Conservation (phyloP, 768 basidiomycete species). For the Asterophora lycoperdoides region DNA sequence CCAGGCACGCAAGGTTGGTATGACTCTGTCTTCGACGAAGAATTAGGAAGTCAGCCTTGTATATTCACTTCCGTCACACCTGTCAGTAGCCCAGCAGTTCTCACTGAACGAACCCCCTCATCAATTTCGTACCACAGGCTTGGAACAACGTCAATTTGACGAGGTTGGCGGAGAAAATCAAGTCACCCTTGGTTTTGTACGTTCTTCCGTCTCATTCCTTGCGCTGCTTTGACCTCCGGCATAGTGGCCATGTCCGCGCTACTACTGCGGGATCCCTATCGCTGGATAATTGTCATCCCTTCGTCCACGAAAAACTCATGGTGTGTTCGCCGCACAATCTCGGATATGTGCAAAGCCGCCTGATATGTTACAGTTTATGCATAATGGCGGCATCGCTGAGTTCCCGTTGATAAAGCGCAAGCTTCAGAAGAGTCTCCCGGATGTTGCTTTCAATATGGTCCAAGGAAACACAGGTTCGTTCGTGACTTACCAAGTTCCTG, state of each 20-base stretch:
- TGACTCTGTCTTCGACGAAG: slow-evolving; percentile 79
- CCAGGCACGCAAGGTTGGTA: slow-evolving; percentile 74
- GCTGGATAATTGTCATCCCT: slow-evolving; percentile 94
- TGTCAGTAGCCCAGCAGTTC: slow-evolving; percentile 37
- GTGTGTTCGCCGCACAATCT: slow-evolving; percentile 36
- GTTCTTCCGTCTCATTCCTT: slow-evolving; percentile 21
- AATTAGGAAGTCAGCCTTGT: slow-evolving; percentile 83
- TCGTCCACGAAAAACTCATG: slow-evolving; percentile 89
- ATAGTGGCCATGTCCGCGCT: slow-evolving; percentile 86
- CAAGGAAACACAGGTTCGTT: slow-evolving; percentile 85
- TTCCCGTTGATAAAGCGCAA: slow-evolving; percentile 78
- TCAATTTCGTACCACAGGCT: slow-evolving; percentile 45
- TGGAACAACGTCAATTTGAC: slow-evolving; percentile 96
- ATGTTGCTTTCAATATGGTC: slow-evolving; percentile 82
- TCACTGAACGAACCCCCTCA: not conserved
- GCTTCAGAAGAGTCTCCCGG: slow-evolving; percentile 70
- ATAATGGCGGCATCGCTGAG: slow-evolving; percentile 90
- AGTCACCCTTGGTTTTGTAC: slow-evolving; percentile 92
- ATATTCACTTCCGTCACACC: slow-evolving; percentile 96
- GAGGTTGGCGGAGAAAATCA: slow-evolving; percentile 96
- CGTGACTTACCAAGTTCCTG: not conserved
- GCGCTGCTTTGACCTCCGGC: not conserved
- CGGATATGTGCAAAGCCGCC: slow-evolving; percentile 1
- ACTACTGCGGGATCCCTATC: slow-evolving; percentile 91
- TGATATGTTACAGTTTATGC: slow-evolving; percentile 73